Percentiles rank a stretch among this genome's conserved stretches.
These are phyloP conservation scores for Polychaeton citri DNA, from an alignment of 2,329 filamentous ascomycete genomes.

Conservation along the genomic window DNA sequence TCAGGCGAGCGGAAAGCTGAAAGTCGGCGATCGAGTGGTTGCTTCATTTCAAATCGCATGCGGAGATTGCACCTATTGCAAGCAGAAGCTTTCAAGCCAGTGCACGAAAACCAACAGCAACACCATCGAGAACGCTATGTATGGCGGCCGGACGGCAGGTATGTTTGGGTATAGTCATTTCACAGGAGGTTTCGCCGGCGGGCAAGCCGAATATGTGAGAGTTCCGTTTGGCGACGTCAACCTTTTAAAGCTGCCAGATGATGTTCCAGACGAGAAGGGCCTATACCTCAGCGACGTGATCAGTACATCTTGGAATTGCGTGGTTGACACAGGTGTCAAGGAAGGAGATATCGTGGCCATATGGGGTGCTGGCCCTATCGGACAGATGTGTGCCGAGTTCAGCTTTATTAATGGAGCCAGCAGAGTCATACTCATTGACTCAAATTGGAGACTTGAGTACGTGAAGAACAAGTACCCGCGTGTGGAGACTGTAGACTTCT, in stretches of 20 bases:
- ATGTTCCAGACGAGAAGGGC: slow-evolving; percentile 72
- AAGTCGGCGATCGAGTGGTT: slow-evolving; percentile 50
- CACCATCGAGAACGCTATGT: slow-evolving; percentile 58
- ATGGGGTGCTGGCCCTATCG: slow-evolving; percentile 79
- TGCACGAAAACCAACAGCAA: slow-evolving; percentile 73
- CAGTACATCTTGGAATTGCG: slow-evolving; percentile 64
- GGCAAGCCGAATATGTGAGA: slow-evolving; percentile 75
- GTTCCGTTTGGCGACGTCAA: slow-evolving; percentile 74
- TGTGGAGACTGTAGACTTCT: slow-evolving; percentile 57
- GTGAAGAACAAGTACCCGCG: slow-evolving; percentile 51
- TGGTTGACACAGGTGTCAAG: slow-evolving; percentile 73
- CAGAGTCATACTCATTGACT: slow-evolving; percentile 68
- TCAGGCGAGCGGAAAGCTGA: slow-evolving; percentile 20
- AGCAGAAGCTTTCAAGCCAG: slow-evolving; percentile 63
- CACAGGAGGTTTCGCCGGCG: slow-evolving; percentile 75
- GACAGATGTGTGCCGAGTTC: slow-evolving; percentile 61
- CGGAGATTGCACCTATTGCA: slow-evolving; percentile 59
- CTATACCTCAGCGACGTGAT: slow-evolving; percentile 74
- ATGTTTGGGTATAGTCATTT: slow-evolving; percentile 52
- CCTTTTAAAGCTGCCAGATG: slow-evolving; percentile 62
- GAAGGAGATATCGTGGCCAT: slow-evolving; percentile 65
- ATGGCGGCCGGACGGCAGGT: slow-evolving; percentile 62
- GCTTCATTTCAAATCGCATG: slow-evolving; percentile 76
- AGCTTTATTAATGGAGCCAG: slow-evolving; percentile 58
- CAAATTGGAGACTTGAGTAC: slow-evolving; percentile 56